Evolutionary conservation across 768 basidiomycete genomes (phyloP).

Genomic region (Leccinum disarticulatum): DNA sequence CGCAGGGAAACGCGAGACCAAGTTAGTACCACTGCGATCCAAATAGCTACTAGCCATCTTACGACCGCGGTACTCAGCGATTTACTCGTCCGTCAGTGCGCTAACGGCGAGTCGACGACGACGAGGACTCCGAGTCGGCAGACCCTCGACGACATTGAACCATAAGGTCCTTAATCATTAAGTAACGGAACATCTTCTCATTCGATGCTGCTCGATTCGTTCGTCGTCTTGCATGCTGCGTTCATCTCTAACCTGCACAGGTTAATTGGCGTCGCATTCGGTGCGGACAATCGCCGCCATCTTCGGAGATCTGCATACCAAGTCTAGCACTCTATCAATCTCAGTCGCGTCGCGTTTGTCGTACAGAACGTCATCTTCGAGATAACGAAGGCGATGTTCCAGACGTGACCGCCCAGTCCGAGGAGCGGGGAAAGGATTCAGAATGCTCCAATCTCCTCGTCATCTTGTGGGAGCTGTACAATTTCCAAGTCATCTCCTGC

Average conservation of each 20-base stretch:
- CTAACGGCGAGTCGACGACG: too few species aligned
- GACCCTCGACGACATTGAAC: conserved; percentile 27
- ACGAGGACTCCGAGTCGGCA: too few species aligned
- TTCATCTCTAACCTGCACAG: conserved; percentile 81
- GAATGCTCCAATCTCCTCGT: conserved; percentile 84
- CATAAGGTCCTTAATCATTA: conserved; percentile 59
- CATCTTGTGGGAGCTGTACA: conserved; percentile 90
- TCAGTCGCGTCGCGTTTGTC: conserved; percentile 70
- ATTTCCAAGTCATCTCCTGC: conserved; percentile 91
- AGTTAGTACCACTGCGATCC: too few species aligned
- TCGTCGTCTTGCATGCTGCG: conserved; percentile 84
- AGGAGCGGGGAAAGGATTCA: conserved; percentile 77
- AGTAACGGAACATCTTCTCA: conserved; percentile 79
- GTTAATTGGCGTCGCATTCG: conserved; percentile 84
- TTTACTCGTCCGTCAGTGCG: too few species aligned
- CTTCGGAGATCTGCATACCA: neutral
- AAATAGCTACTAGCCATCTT: too few species aligned
- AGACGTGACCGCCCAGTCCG: conserved; percentile 24
- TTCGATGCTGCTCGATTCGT: conserved; percentile 82
- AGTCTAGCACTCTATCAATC: neutral
- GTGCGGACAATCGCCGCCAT: conserved; percentile 44
- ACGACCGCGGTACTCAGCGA: too few species aligned
- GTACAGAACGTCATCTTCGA: conserved; percentile 61
- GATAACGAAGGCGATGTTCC: conserved; percentile 24
- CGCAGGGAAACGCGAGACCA: too few species aligned